Conservation (phyloP, 2,329 filamentous ascomycete species). For the Ophiostoma pallidulum region DNA sequence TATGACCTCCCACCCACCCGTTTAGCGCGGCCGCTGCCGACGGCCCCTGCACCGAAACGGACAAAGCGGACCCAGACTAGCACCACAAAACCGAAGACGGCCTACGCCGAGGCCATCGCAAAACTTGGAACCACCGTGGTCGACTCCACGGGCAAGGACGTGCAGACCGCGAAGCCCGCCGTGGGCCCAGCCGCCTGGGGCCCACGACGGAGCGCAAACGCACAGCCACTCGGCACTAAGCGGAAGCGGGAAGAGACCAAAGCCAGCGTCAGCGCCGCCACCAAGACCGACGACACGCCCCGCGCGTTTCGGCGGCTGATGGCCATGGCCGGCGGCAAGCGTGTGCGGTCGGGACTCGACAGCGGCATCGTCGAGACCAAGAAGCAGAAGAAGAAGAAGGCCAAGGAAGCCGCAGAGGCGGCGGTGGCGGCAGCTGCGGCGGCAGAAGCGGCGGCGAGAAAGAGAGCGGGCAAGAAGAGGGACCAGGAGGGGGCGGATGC, state of each 20-base stretch:
- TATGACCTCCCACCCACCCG: slow-evolving; percentile 42
- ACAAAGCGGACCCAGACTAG: slow-evolving; percentile 19
- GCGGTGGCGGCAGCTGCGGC: background rate
- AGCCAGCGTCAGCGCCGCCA: slow-evolving; percentile 20
- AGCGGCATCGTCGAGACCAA: slow-evolving; percentile 42
- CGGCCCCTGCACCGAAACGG: slow-evolving; percentile 16
- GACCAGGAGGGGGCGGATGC: background rate
- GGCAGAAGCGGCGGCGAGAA: slow-evolving; percentile 1
- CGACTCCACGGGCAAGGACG: too few species aligned
- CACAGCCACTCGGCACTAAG: slow-evolving; percentile 28
- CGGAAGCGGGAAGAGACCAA: slow-evolving; percentile 34
- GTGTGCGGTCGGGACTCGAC: slow-evolving; percentile 56
- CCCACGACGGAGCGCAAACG: too few species aligned
- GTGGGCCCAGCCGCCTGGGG: too few species aligned
- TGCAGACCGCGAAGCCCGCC: too few species aligned
- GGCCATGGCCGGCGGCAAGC: slow-evolving; percentile 58
- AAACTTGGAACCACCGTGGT: too few species aligned
- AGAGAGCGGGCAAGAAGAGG: slow-evolving; percentile 25
- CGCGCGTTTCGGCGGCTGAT: slow-evolving; percentile 81
- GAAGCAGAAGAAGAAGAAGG: slow-evolving; percentile 25
- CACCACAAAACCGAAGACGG: slow-evolving; percentile 21
- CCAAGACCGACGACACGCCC: slow-evolving; percentile 63
- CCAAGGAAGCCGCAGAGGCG: slow-evolving; percentile 14
- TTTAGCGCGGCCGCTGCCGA: slow-evolving; percentile 41
- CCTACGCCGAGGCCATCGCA: too few species aligned